Conservation (phyloP, 495 filamentous ascomycete species). For the Penicillium alfredii region DNA sequence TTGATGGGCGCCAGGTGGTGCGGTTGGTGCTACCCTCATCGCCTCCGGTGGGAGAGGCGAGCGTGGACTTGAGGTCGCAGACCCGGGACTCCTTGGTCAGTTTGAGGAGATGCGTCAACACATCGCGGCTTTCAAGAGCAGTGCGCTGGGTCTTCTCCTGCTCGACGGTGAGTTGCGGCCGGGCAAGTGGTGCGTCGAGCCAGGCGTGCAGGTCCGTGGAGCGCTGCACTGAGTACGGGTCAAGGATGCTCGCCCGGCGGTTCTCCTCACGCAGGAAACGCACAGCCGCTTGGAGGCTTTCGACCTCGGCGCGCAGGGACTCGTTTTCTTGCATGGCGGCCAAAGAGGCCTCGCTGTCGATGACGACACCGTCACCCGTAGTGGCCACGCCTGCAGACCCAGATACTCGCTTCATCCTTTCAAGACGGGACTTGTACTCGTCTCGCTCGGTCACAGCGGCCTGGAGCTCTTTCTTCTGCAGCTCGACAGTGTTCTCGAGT, state of each 20-base stretch:
- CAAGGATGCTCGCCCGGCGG: slow-evolving; percentile 54
- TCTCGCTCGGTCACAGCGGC: slow-evolving; percentile 58
- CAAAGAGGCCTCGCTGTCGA: slow-evolving; percentile 38
- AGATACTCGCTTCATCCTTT: slow-evolving; percentile 44
- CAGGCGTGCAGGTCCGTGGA: slow-evolving; percentile 45
- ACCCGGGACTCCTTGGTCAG: slow-evolving; percentile 55
- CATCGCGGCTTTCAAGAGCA: slow-evolving; percentile 61
- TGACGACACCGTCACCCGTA: slow-evolving; percentile 36
- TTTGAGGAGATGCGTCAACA: slow-evolving; percentile 64
- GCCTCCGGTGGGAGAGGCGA: slow-evolving; percentile 20
- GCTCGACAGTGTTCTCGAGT: slow-evolving; percentile 32
- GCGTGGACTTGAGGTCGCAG: slow-evolving; percentile 46
- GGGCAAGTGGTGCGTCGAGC: slow-evolving; percentile 60
- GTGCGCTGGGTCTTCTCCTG: slow-evolving; percentile 55
- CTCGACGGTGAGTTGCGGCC: slow-evolving; percentile 36
- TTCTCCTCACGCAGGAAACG: slow-evolving; percentile 75
- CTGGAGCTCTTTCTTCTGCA: slow-evolving; percentile 39
- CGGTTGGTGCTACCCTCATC: slow-evolving; percentile 41
- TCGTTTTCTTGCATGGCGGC: slow-evolving; percentile 71
- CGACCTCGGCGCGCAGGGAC: slow-evolving; percentile 62
- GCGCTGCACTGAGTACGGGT: slow-evolving; percentile 55
- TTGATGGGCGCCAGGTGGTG: slow-evolving; percentile 55
- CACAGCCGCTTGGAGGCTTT: slow-evolving; percentile 65
- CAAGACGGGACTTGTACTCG: slow-evolving; percentile 67
- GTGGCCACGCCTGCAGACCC: slow-evolving; percentile 47